Percentiles rank a stretch among this genome's conserved stretches.
Conservation (phyloP, 805 yeast species). For the Candida morakotiae region DNA sequence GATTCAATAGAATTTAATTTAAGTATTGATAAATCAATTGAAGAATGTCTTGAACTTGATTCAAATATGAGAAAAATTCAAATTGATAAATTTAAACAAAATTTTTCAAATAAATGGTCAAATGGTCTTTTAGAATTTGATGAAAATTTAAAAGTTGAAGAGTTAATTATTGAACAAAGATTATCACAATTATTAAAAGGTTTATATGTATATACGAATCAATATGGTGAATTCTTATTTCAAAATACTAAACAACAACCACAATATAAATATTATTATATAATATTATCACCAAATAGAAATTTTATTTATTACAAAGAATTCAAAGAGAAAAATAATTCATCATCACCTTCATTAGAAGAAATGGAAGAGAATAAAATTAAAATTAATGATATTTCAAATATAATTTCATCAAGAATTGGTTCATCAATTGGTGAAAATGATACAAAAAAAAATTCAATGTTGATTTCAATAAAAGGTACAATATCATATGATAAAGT, state of each 20-base stretch:
- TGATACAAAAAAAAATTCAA: conserved; percentile 37
- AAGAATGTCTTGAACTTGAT: conserved; percentile 44
- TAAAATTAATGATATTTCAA: conserved; percentile 47
- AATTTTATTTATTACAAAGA: conserved; percentile 58
- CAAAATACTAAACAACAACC: conserved; percentile 7
- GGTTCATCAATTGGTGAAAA: conserved; percentile 35
- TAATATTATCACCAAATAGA: conserved; percentile 65
- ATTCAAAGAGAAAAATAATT: conserved; percentile 45
- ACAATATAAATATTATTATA: conserved; percentile 42
- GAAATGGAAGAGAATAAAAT: conserved; percentile 43
- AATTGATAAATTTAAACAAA: conserved; percentile 35
- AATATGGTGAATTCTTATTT: conserved; percentile 38
- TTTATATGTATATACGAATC: conserved; percentile 71
- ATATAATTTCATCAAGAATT: conserved; percentile 49
- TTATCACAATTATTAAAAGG: conserved; percentile 70
- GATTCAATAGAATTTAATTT: conserved; percentile 25
- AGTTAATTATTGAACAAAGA: conserved; percentile 73
- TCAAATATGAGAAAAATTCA: conserved; percentile 54
- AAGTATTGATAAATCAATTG: conserved; percentile 25
- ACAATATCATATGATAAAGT: conserved; percentile 57
- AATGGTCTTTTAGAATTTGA: conserved; percentile 46
- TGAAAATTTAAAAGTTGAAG: conserved; percentile 55
- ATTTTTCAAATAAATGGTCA: conserved; percentile 42
- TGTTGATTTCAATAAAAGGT: conserved; percentile 53
- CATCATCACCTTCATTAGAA: conserved; percentile 56